Base-by-base conservation (phyloP, 2,329 filamentous ascomycete genomes). In the Beauveria rudraprayagi region DNA sequence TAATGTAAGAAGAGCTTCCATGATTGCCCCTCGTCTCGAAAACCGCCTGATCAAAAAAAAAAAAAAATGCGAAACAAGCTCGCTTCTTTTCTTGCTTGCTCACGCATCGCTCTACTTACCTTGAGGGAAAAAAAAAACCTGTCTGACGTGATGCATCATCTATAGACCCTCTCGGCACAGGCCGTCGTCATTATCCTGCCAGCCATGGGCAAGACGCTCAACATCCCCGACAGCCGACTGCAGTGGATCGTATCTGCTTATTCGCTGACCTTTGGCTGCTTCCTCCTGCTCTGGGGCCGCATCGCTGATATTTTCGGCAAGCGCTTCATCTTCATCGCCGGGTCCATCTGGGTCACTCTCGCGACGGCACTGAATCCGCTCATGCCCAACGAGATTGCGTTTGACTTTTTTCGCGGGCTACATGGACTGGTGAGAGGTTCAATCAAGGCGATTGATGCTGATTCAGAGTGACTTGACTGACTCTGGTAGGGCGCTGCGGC, bases 181-280 rank as follows among this genome's bases (percentile, higher is more conserved):
- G 76, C 81, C 2, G 79, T 83, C 4, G 82, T 87, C 62, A 86
- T 87, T 63, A 81, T 86, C 55, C 73, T 88, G 17, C 85, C 85
- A 0, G 80, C 78, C n/a, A 86, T 88, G 40, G 82, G 83, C 43
- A 67, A 74, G 28, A 80, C 80, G 11, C 75, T 88, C 5, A 63
- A 70, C 56, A 84, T 88, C 22, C 85, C 85, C 1, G 78, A 82
- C 44, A 78, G 78, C 28, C 77, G 84, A 17, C 77, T 83, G 61
- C 85, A 88, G 73, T 89, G 86, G 85, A 78, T 89, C 63, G 76
- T 89, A 0, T 88, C 85, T 0, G 81, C 85, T 0, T 89, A 89
- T 67, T 78, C 82, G 4, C 78, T 89, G 17, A 78, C 84, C 0
- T 89, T 89, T 66, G 86, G 85, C 52, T 88, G 85, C 70, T 88